Conservation (phyloP, 176 grass and related monocot species). For the Tillandsia leiboldiana region DNA sequence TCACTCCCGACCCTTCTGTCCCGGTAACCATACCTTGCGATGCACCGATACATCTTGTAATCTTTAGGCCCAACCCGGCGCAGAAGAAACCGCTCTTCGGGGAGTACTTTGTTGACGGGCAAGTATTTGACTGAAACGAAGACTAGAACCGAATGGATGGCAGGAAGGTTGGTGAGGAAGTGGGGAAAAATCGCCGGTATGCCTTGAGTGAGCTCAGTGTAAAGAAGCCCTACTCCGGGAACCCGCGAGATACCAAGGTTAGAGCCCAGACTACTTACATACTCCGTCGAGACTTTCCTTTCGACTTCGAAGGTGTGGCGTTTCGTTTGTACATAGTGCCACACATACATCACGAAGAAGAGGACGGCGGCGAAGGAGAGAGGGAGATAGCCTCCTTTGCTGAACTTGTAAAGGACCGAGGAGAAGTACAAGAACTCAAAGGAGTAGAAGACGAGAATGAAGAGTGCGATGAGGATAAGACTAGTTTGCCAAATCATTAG, state of each 20-base stretch:
- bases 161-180: constrained; percentile 49
- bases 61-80: constrained; percentile 35
- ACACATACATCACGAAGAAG: constrained; percentile 31
- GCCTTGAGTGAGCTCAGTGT: constrained; percentile 62
- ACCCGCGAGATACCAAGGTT: constrained; percentile 24
- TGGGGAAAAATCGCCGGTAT: constrained; percentile 56
- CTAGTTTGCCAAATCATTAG: constrained; percentile 63
- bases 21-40: constrained; percentile 52
- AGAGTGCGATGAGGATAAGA: constrained; percentile 30
- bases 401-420: constrained; percentile 50
- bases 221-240: constrained; percentile 52
- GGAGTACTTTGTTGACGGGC: constrained; percentile 33
- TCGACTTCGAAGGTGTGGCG: constrained; percentile 27
- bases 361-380: constrained; percentile 28
- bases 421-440: constrained; percentile 54
- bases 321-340: constrained; percentile 28
- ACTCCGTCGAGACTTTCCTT: constrained; percentile 20
- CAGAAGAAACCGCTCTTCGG: constrained; percentile 48
- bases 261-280: constrained; percentile 18
- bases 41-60: constrained; percentile 55
- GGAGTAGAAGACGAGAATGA: constrained; percentile 35
- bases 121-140: constrained; percentile 79
- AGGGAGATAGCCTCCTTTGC: constrained; percentile 51
- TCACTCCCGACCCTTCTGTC: constrained; percentile 33
- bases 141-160: constrained; percentile 48